Base-by-base conservation (phyloP, 2,329 filamentous ascomycete genomes). In the Ceratocystis diversiconidia region DNA sequence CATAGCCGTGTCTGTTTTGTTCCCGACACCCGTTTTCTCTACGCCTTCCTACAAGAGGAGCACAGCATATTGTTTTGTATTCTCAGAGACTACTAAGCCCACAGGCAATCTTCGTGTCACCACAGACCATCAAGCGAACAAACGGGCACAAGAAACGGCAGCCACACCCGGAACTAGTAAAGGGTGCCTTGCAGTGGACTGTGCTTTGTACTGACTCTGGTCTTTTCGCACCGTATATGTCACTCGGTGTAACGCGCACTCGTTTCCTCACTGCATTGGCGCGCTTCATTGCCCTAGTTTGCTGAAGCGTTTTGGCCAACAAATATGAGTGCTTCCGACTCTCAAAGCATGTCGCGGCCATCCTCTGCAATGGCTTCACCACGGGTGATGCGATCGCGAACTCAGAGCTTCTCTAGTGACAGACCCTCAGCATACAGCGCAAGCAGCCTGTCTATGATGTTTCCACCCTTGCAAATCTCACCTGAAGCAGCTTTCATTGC, bases 401-500 rank as follows among this genome's bases (percentile, higher is more conserved):
- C 80, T 15, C 81, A 82, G 69, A 89, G 86, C 74, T 80, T 88
- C 69, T 89, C 85, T 68, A 89, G 87, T 77, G 87, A 90, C 74
- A 78, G 83, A 68, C 83, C 85, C 28, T 89, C 87, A 5, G 79
- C 82, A 68, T 77, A 81, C 71, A 78, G 76, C 73, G 77, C 79
- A 72, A 81, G 81, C 71, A 78, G 75, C 73, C 78, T 79, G 72
- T 80, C 80, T 71, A 76, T 88, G 62, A 79, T 84, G 74, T 83
- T 85, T 60, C 88, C 89, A 63, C 88, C 90, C 19, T 74, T 82
- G 43, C 78, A 79, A 62, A 82, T 92, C 66, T 85, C 85, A 59
- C 94, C 92, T 8, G 80, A 87, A 69, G 87, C 94, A 36, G 89
- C 86, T 19, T 99, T 95, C 76, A 92, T 99, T 71, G 92, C 92